Percentiles rank a stretch among this genome's conserved stretches.
Conservation (phyloP, 345 rosid species). For the Stellera chamaejasme region DNA sequence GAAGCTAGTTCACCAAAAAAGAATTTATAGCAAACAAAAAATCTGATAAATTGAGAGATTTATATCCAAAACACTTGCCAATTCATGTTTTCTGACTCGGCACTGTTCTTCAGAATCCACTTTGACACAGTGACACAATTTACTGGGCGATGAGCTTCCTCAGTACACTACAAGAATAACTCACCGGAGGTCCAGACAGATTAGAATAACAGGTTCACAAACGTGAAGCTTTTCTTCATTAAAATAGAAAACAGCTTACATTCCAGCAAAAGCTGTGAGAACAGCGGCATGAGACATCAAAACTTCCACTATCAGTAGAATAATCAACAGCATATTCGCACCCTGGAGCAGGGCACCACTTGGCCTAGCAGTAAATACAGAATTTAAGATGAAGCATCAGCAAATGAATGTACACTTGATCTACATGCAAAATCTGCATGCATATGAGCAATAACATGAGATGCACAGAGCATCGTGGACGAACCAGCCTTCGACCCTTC, state of each 20-base stretch:
- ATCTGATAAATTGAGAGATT: too few species aligned
- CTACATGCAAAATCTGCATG: too few species aligned
- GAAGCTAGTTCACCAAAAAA: too few species aligned
- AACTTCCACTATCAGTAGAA: conserved; percentile 62
- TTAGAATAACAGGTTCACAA: too few species aligned
- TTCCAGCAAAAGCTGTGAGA: conserved; percentile 89
- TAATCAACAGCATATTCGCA: conserved; percentile 88
- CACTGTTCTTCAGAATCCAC: conserved; percentile 75
- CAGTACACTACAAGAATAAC: conserved; percentile 39
- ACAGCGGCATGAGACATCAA: conserved; percentile 80
- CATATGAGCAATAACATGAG: too few species aligned
- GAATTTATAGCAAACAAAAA: too few species aligned
- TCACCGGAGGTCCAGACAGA: too few species aligned
- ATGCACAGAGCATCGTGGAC: too few species aligned
- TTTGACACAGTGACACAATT: conserved; percentile 68
- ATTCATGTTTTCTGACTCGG: conserved; percentile 85
- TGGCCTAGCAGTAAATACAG: conserved; percentile 37
- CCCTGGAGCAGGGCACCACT: conserved; percentile 99
- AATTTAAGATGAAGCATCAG: not conserved
- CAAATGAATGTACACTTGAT: too few species aligned
- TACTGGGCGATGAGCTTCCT: conserved; percentile 87
- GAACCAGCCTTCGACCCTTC: too few species aligned
- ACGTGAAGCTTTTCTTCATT: too few species aligned
- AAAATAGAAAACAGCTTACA: conserved; percentile 31
- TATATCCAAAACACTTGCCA: conserved; percentile 28